These are phyloP conservation scores for Pelargonium australe DNA, from an alignment of 441 rosid genomes.

Conservation along the genomic window DNA sequence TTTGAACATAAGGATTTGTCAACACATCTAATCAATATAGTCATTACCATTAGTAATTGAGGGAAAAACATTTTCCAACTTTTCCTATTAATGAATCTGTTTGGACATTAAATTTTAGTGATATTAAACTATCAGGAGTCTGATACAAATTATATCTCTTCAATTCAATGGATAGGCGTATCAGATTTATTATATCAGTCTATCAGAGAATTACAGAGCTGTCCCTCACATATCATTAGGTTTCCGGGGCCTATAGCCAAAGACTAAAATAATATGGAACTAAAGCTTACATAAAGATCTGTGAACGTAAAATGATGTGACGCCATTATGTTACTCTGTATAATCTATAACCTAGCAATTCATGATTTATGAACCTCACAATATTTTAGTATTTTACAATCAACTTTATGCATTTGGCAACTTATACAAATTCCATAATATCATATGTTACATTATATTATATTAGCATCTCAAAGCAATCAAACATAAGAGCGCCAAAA, in stretches of 20 bases:
- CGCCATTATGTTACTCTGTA: neutral
- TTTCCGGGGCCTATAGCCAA: neutral
- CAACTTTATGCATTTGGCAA: neutral
- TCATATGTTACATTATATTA: neutral
- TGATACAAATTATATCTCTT: neutral
- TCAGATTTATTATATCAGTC: too few relatives aligned
- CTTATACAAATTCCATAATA: neutral
- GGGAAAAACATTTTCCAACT: neutral
- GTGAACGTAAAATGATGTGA: neutral
- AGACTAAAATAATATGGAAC: neutral
- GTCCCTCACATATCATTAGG: neutral
- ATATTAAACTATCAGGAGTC: neutral
- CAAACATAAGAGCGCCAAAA: neutral
- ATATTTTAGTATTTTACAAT: neutral
- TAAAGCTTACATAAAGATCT: neutral
- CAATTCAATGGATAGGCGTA: neutral
- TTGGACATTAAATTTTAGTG: neutral
- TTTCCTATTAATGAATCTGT: slow-evolving; percentile 1
- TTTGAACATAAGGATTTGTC: neutral
- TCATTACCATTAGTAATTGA: neutral
- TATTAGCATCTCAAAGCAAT: neutral
- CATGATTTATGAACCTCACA: neutral
- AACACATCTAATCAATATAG: neutral
- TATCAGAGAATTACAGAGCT: neutral
- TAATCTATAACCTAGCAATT: neutral